phyloP scores from a whole-genome alignment of 2,329 filamentous ascomycete genomes.

The Monosporascus sp. region DNA sequence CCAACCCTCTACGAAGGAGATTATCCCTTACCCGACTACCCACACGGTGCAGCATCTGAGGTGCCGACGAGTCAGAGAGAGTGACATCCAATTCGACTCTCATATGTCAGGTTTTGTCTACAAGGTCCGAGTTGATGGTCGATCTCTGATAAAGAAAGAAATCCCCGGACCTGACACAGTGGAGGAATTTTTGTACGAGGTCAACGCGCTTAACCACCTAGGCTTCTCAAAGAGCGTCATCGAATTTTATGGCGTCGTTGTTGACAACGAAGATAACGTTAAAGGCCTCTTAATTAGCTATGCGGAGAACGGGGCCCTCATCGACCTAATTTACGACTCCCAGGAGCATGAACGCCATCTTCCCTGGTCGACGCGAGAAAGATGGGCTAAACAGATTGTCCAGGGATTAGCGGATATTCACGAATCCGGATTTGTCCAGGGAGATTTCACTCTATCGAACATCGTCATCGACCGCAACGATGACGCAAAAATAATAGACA shows the following conservation, averaged over 20 bases:
- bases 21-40: constrained; percentile 76
- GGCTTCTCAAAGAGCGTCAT: constrained; percentile 72
- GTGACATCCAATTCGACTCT: constrained; percentile 75
- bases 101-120: constrained; percentile 98
- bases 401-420: constrained; percentile 88
- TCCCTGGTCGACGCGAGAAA: constrained; percentile 69
- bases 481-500: constrained; percentile 95
- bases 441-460: constrained; percentile 95
- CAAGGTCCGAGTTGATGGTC: constrained; percentile 68
- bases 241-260: constrained; percentile 78
- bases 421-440: constrained; percentile 93
- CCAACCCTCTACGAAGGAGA: constrained; percentile 52
- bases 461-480: constrained; percentile 84
- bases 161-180: constrained; percentile 93
- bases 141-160: constrained; percentile 88
- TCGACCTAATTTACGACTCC: constrained; percentile 84
- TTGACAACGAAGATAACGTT: constrained; percentile 72
- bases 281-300: constrained; percentile 89
- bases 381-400: constrained; percentile 89
- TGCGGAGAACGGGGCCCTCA: constrained; percentile 78
- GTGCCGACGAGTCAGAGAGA: constrained; percentile 63
- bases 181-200: constrained; percentile 95
- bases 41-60: constrained; percentile 69
- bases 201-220: constrained; percentile 84
- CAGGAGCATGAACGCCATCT: constrained; percentile 50